Evolutionary conservation across 1,139 yeast genomes (phyloP).

Genomic region (Lodderomyces orthopsilosis): DNA sequence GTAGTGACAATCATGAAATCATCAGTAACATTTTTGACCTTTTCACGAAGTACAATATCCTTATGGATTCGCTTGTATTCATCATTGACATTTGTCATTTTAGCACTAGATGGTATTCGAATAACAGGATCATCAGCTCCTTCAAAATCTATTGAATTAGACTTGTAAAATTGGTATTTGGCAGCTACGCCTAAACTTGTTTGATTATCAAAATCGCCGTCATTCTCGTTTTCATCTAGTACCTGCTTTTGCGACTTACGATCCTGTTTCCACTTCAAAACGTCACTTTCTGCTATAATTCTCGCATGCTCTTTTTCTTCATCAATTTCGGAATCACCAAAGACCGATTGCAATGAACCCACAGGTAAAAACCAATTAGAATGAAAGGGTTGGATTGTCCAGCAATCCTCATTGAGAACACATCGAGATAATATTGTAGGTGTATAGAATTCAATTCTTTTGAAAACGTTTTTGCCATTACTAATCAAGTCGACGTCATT

Average conservation of each 20-base stretch:
- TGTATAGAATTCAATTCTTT: constrained; percentile 21
- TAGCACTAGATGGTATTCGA: constrained; percentile 5
- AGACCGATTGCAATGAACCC: constrained; percentile 42
- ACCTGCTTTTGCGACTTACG: constrained; percentile 3
- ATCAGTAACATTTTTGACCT: neutral
- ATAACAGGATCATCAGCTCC: constrained; percentile 5
- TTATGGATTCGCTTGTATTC: constrained; percentile 35
- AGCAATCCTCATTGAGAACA: constrained; percentile 48
- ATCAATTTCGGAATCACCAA: constrained; percentile 42
- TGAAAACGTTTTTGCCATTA: constrained; percentile 16
- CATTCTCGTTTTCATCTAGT: neutral
- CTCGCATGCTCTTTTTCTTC: constrained; percentile 24
- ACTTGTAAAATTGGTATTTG: constrained; percentile 37
- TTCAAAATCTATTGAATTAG: constrained; percentile 21
- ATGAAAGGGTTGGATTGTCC: constrained; percentile 50
- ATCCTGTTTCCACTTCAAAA: constrained; percentile 32
- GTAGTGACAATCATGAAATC: constrained; percentile 46
- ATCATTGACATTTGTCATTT: constrained; percentile 34
- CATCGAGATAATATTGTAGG: constrained; percentile 29
- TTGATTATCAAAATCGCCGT: neutral
- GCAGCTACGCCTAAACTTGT: constrained; percentile 49
- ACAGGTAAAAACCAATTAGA: constrained; percentile 48
- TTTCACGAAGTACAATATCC: constrained; percentile 12
- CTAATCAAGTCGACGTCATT: neutral
- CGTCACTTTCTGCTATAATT: constrained; percentile 27